phyloP scores from a whole-genome alignment of 192 early-diverging fungal genomes.

The Thamnidium elegans region DNA sequence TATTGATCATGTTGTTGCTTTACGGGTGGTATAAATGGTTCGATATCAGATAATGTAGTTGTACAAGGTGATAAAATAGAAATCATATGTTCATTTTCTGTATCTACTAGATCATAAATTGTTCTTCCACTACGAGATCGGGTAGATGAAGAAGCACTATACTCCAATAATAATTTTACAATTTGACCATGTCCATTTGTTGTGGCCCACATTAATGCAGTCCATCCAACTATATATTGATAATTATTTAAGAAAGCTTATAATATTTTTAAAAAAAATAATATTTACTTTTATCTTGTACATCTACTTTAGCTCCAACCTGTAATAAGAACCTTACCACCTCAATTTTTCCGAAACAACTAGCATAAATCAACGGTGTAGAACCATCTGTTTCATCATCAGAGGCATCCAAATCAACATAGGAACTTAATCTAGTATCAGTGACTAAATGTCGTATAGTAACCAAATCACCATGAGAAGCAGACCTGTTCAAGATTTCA shows the following conservation, averaged over 20 bases:
- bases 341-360: conserved; percentile 80
- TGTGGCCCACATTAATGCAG: conserved; percentile 88
- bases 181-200: conserved; percentile 75
- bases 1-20: not conserved
- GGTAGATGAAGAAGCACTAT: conserved; percentile 69
- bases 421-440: conserved; percentile 20
- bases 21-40: not conserved
- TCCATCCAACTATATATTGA: conserved; percentile 69
- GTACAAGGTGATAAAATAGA: conserved; percentile 36
- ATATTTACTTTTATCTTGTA: conserved; percentile 76
- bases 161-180: conserved; percentile 70
- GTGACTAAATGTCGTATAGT: conserved; percentile 5
- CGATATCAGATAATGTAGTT: not conserved
- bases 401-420: conserved; percentile 71
- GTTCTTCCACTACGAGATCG: conserved; percentile 71
- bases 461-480: conserved; percentile 7
- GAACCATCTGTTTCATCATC: conserved; percentile 75
- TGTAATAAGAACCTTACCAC: conserved; percentile 68
- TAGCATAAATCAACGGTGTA: conserved; percentile 83
- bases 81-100: conserved; percentile 50
- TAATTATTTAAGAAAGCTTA: conserved; percentile 15
- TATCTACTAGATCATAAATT: conserved; percentile 68
- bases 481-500: conserved; percentile 10
- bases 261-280: too few species aligned
- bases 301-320: conserved; percentile 72